Percentiles rank a stretch among this genome's conserved stretches.
These are phyloP conservation scores for Beauveria bassiana DNA, from an alignment of 2,329 filamentous ascomycete species.

Conservation along the genomic window DNA sequence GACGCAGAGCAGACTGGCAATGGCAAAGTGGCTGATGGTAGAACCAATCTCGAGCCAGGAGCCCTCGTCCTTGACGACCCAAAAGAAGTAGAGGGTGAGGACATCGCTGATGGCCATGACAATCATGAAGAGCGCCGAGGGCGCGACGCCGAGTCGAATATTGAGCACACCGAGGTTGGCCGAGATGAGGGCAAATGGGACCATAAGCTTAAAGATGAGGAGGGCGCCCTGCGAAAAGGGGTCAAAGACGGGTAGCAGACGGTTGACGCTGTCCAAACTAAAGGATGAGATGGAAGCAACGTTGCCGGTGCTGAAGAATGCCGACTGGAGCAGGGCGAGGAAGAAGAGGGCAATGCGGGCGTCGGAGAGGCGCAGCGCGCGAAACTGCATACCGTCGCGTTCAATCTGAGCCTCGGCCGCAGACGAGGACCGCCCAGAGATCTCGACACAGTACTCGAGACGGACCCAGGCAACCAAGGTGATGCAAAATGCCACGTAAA, in stretches of 20 bases:
- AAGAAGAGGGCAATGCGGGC: constrained; percentile 88
- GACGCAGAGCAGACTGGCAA: constrained; percentile 80
- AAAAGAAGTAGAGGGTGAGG: constrained; percentile 93
- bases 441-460: constrained; percentile 68
- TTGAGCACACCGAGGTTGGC: constrained; percentile 94
- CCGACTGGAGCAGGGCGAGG: constrained; percentile 87
- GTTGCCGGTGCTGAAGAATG: constrained; percentile 96
- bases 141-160: constrained; percentile 71
- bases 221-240: constrained; percentile 87
- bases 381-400: constrained; percentile 28
- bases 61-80: constrained; percentile 92
- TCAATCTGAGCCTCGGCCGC: constrained; percentile 10
- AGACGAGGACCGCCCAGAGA: background rate
- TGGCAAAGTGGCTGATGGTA: constrained; percentile 91
- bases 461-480: constrained; percentile 82
- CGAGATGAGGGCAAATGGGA: constrained; percentile 87
- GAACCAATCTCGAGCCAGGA: constrained; percentile 97
- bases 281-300: constrained; percentile 91
- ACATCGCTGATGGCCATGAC: constrained; percentile 89
- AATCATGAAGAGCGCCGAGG: constrained; percentile 85
- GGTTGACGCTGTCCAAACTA: constrained; percentile 80
- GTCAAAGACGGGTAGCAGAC: constrained; percentile 85
- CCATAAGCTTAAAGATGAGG: constrained; percentile 80
- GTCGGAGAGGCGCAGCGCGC: constrained; percentile 73
- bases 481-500: constrained; percentile 83